phyloP scores from a whole-genome alignment of 371 early-diverging fungal genomes.

The Actinomortierella ambigua region DNA sequence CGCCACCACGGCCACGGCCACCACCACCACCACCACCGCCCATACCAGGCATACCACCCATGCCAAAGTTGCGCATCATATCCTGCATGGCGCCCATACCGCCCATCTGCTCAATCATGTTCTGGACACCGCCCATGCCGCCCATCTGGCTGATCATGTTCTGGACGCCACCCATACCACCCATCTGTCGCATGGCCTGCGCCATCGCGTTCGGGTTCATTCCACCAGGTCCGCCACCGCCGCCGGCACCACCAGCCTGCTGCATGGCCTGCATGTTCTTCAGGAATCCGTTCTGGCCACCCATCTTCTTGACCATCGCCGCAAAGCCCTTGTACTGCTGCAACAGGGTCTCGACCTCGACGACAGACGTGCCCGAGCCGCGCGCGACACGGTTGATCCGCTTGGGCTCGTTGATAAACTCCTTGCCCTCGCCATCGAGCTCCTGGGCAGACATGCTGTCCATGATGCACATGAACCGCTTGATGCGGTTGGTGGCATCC shows the following conservation, averaged over 20 bases:
- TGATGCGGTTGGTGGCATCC: slow-evolving; percentile 80
- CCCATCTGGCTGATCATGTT: slow-evolving; percentile 78
- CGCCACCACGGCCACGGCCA: slow-evolving; percentile 52
- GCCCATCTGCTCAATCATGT: slow-evolving; percentile 82
- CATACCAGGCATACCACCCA: slow-evolving; percentile 52
- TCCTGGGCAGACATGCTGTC: slow-evolving; percentile 98
- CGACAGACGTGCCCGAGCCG: slow-evolving; percentile 89
- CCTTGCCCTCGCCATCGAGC: slow-evolving; percentile 90
- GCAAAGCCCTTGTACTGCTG: slow-evolving; percentile 86
- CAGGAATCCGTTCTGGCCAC: slow-evolving; percentile 90
- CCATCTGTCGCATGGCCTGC: slow-evolving; percentile 73
- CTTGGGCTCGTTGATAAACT: slow-evolving; percentile 80
- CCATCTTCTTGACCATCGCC: slow-evolving; percentile 96
- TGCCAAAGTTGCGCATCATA: slow-evolving; percentile 24
- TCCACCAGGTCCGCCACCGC: slow-evolving; percentile 54
- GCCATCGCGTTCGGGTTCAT: slow-evolving; percentile 63
- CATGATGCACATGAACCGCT: slow-evolving; percentile 94
- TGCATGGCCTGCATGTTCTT: slow-evolving; percentile 61
- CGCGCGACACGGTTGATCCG: slow-evolving; percentile 89
- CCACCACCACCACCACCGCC: slow-evolving; percentile 48
- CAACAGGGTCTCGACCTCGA: slow-evolving; percentile 89
- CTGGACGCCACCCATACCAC: slow-evolving; percentile 60
- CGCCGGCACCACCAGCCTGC: slow-evolving; percentile 32
- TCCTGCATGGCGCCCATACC: slow-evolving; percentile 56
- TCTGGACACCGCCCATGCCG: slow-evolving; percentile 81